Base-by-base conservation (phyloP, 2,329 filamentous ascomycete genomes). In the Fusarium drepaniforme region DNA sequence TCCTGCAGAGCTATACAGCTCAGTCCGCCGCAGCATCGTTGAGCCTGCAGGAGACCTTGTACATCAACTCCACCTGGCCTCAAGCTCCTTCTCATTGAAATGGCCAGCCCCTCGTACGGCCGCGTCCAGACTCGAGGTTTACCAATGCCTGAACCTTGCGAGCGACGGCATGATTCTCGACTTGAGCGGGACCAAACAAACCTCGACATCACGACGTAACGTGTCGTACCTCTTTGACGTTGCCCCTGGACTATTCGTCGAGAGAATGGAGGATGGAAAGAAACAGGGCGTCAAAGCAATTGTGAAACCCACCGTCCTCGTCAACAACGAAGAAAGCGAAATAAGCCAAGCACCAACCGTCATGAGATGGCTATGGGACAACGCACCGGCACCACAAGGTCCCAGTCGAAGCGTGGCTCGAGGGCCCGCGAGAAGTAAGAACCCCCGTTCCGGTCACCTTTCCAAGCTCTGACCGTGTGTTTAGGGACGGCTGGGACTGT, bases 31-130 rank as follows among this genome's bases (percentile, higher is more conserved):
- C 67, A 79, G 73, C 60, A 79, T 84, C 46, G 66, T 84, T 64
- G 80, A 83, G 28, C 82, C 83, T 7, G 83, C 83, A 33, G 80
- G 79, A 63, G 81, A 83, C 12, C 80, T 84, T 66, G 82, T 80
- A 2, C 83, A 84, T 65, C 78, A 77, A 58, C 76, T 84, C n/a
- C 82, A 84, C 25, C 75, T 83, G 8, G 80, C 83, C 6, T 71
- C 79, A 21, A 82, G 77, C 59, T 72, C 83, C 35, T 84, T 77
- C 70, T 82, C 82, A 15, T 72, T 84, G 30, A 84, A 83, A 51
- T 84, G 83, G 83, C 82, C 83, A 9, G 81, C 83, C 9, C 80
- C 82, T 42, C 79, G 82, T 38, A 82, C 78, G 30, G 82, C 83
- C 2, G 75, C 81, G n/a, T 75, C 81, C 13, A 80, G 83, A 37